These are phyloP conservation scores for Cryptosporidium ubiquitum DNA, from an alignment of 169 alveolate species.

Conservation along the genomic window DNA sequence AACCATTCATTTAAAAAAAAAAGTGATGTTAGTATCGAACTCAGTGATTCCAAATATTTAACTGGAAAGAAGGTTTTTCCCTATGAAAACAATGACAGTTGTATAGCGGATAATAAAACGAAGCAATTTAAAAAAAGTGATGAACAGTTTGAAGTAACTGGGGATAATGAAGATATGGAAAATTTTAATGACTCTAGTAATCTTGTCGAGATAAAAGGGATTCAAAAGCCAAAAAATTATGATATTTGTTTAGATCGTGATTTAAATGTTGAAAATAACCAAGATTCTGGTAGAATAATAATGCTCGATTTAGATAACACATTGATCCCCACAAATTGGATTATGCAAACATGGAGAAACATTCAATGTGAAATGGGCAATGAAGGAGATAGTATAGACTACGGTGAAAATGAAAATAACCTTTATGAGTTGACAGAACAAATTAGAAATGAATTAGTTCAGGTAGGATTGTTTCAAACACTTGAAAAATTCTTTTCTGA, in stretches of 20 bases:
- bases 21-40: not conserved
- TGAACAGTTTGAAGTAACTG: not conserved
- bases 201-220: not conserved
- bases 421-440: conserved; percentile 56
- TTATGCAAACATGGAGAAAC: conserved; percentile 77
- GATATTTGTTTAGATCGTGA: not conserved
- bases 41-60: not conserved
- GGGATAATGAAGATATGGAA: conserved; percentile 4
- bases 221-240: not conserved
- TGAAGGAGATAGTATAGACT: conserved; percentile 51
- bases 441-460: conserved; percentile 68
- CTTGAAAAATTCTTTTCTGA: conserved; percentile 70
- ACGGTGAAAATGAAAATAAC: conserved; percentile 19
- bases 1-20: not conserved
- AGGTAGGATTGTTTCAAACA: conserved; percentile 72
- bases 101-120: not conserved
- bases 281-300: conserved; percentile 49
- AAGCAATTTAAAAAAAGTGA: not conserved
- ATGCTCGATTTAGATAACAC: conserved; percentile 78
- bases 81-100: not conserved
- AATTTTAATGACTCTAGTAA: conserved; percentile 6
- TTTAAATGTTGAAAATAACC: not conserved
- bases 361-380: conserved; percentile 62
- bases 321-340: conserved; percentile 79
- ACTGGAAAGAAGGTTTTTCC: not conserved